Base-by-base conservation (phyloP, 305 asterid species). In the Solanum hybrid region DNA sequence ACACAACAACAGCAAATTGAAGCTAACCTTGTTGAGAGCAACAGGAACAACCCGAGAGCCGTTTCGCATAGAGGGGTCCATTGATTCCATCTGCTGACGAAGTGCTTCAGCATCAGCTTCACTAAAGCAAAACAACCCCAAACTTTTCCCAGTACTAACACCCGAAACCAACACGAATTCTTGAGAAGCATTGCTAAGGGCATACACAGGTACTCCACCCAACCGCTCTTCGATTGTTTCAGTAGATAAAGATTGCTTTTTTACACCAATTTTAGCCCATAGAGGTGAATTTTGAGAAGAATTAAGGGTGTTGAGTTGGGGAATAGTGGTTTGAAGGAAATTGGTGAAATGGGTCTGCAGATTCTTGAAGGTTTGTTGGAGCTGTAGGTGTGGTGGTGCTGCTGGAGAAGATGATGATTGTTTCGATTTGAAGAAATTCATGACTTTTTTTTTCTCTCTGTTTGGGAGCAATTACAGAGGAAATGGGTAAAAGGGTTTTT, bases 141-240 rank as follows among this genome's bases (percentile, higher is more conserved):
- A 96, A 89, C 88, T 93, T 90, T 93, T 95, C 5, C 93, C 93
- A 74, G 96, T 90, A 40, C 87, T 90, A 36, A 90, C 90, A 35
- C 97, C 98, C 36, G 98, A 94, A 91, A 97, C 94, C 33, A 96
- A 90, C 90, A 97, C 98, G 42, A 96, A 95, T 90, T 97, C 97
- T 80, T 94, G 94, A 28, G 97, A 92, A 36, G 96, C 92, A 89
- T 93, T 95, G 91, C 94, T 95, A 24, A 97, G 92, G 26, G 99
- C 98, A 89, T 94, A 97, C 0, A 97, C 98, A 11, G 99, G 99
- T 57, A 97, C 96, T 29, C 97, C 99, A 5, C 98, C 95, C 37
- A 97, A 94, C 61, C 99, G 92, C 93, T 96, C 96, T 89, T 96
- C 97, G 61, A 97, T 94, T 4, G 90, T 92, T 84, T 94, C 96